A percentile compares a stretch with the other conserved stretches of the same genome.
phyloP scores from a whole-genome alignment of 2,329 filamentous ascomycete species.

The Pseudonectria foliicola region DNA sequence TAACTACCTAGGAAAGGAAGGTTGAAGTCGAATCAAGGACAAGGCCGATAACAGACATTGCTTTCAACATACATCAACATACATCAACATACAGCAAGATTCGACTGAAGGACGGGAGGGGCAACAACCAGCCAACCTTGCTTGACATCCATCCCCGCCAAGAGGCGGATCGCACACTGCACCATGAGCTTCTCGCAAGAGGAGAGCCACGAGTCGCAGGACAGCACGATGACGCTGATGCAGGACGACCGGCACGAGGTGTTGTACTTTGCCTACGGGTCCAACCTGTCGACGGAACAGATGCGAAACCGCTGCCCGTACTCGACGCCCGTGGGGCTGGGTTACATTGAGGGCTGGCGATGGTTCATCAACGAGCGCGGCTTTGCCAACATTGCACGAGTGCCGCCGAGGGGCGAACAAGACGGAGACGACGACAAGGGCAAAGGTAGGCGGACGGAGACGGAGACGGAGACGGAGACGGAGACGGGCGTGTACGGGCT shows the following conservation, averaged over 20 bases:
- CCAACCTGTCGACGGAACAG: constrained; percentile 59
- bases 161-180: no score
- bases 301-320: constrained; percentile 57
- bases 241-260: constrained; percentile 28
- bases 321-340: constrained; percentile 50
- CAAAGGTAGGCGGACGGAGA: constrained; percentile 7
- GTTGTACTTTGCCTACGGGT: constrained; percentile 65
- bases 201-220: constrained; percentile 29
- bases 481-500: constrained; percentile 47
- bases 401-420: constrained; percentile 7
- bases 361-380: constrained; percentile 63
- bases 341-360: constrained; percentile 45
- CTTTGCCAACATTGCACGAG: constrained; percentile 59
- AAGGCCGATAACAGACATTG: no score
- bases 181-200: constrained; percentile 23
- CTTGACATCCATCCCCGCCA: not conserved
- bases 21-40: no score
- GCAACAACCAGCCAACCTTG: not conserved
- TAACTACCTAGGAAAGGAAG: no score
- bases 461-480: not conserved
- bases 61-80: no score
- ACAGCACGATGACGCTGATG: constrained; percentile 28
- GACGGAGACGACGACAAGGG: constrained; percentile 1
- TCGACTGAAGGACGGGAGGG: no score
- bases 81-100: no score